Percentiles rank a stretch among this genome's conserved stretches.
Evolutionary conservation across 2,329 filamentous ascomycete species (phyloP).

Genomic region (Lojkania enalia): DNA sequence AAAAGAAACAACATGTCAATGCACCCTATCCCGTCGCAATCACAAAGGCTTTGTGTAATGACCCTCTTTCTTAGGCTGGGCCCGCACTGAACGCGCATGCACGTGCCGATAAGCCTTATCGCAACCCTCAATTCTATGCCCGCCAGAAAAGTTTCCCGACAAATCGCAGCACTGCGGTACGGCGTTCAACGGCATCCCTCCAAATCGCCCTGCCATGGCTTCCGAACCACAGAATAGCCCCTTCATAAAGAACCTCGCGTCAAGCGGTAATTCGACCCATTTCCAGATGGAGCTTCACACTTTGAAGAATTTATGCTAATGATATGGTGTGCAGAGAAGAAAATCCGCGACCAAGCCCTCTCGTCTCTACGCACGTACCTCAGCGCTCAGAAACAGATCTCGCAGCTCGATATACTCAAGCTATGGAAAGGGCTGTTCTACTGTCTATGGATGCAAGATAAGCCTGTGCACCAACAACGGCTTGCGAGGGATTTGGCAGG

Average conservation of each 20-base stretch:
- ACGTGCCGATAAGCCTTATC: constrained; percentile 14
- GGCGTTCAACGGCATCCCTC: background rate
- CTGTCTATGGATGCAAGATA: constrained; percentile 91
- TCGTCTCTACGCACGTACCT: constrained; percentile 78
- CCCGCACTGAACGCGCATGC: background rate
- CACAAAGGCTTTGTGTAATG: too few species aligned
- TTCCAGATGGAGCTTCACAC: background rate
- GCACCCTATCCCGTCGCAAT: too few species aligned
- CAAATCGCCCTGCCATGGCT: constrained; percentile 28
- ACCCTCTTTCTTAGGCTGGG: too few species aligned
- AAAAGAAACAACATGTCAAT: too few species aligned
- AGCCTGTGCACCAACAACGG: constrained; percentile 81
- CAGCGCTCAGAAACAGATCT: constrained; percentile 62
- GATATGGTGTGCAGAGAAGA: constrained; percentile 64
- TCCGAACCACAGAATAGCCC: constrained; percentile 58
- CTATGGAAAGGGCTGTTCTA: constrained; percentile 96
- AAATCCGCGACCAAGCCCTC: constrained; percentile 76
- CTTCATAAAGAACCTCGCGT: constrained; percentile 82
- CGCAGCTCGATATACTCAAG: constrained; percentile 75
- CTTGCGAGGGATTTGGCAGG: constrained; percentile 77
- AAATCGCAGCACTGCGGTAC: constrained; percentile 2
- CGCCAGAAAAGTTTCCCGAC: constrained; percentile 14
- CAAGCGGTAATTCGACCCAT: constrained; percentile 66
- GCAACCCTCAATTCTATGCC: constrained; percentile 25
- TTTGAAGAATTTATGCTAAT: background rate